Evolutionary conservation across 2,329 filamentous ascomycete genomes (phyloP).

Genomic region (Fulvia fulva): DNA sequence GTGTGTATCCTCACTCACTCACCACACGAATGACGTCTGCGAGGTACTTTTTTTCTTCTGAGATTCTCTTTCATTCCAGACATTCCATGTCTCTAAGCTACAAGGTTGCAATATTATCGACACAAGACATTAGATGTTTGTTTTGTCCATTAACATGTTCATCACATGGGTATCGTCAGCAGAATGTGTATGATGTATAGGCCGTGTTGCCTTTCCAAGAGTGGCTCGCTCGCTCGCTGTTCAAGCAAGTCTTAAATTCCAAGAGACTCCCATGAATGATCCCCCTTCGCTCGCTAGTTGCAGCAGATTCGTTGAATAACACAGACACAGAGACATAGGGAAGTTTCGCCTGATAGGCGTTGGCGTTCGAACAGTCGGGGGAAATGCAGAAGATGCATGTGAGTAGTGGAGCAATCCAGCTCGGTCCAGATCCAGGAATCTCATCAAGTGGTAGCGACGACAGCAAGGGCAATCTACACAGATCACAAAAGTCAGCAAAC

Average conservation of each 20-base stretch:
- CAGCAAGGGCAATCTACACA: constrained; percentile 34
- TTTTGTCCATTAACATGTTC: neutral
- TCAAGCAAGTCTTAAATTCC: neutral
- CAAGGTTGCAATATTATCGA: neutral
- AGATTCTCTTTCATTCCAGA: neutral
- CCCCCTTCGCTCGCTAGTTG: neutral
- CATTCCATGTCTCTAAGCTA: neutral
- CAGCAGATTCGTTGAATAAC: too few relatives aligned
- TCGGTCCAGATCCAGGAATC: neutral
- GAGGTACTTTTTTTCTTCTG: neutral
- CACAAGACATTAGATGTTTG: neutral
- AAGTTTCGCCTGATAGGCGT: neutral
- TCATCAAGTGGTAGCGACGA: constrained; percentile 29
- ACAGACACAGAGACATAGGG: neutral
- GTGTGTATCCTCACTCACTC: too few relatives aligned
- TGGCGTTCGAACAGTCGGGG: neutral
- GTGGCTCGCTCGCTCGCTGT: neutral
- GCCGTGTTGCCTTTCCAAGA: neutral
- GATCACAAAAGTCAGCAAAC: neutral
- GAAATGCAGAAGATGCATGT: neutral
- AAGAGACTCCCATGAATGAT: neutral
- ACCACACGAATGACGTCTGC: neutral
- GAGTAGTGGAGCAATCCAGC: too few relatives aligned
- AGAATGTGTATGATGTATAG: neutral
- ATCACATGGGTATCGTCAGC: constrained; percentile 1